Percentiles rank a stretch among this genome's conserved stretches.
phyloP scores from a whole-genome alignment of 1,284 basidiomycete species.

The Moniliophthora roreri region DNA sequence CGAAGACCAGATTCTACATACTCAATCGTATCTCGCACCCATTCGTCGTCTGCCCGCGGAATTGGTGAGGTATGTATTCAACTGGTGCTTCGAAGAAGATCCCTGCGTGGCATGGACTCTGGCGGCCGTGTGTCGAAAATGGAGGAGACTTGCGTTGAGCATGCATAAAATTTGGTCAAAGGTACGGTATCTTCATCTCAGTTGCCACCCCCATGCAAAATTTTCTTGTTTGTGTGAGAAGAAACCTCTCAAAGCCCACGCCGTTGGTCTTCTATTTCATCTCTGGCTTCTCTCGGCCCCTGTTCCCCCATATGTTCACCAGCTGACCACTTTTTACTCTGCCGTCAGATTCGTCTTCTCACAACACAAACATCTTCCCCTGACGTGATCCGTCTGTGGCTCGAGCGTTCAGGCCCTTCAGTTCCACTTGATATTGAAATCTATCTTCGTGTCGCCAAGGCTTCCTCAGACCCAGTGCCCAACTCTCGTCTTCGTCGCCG shows the following conservation, averaged over 20 bases:
- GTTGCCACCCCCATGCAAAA: background rate
- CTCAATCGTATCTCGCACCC: conserved; percentile 64
- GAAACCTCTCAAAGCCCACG: conserved; percentile 12
- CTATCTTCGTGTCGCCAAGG: conserved; percentile 53
- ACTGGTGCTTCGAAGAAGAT: conserved; percentile 63
- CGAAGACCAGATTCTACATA: conserved; percentile 14
- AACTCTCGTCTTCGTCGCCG: conserved; percentile 24
- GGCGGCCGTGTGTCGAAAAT: conserved; percentile 59
- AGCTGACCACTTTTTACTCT: conserved; percentile 1
- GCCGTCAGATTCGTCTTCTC: conserved; percentile 66
- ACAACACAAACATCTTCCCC: conserved; percentile 67
- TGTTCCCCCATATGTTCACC: conserved; percentile 7
- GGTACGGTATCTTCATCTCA: conserved; percentile 40
- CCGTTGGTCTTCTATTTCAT: conserved; percentile 12
- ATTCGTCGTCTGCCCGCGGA: conserved; percentile 67
- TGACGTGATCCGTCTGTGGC: conserved; percentile 77
- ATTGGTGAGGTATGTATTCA: conserved; percentile 63
- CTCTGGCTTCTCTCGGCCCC: conserved; percentile 12
- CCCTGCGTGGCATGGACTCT: conserved; percentile 71
- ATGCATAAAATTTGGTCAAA: conserved; percentile 75
- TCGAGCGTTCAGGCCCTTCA: conserved; percentile 68
- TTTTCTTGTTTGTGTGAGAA: conserved; percentile 11
- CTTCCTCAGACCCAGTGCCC: conserved; percentile 22
- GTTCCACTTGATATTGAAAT: conserved; percentile 78
- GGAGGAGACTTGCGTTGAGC: conserved; percentile 59